These are phyloP conservation scores for Phaeolepiota aurea DNA, from an alignment of 768 basidiomycete genomes.

Conservation along the genomic window DNA sequence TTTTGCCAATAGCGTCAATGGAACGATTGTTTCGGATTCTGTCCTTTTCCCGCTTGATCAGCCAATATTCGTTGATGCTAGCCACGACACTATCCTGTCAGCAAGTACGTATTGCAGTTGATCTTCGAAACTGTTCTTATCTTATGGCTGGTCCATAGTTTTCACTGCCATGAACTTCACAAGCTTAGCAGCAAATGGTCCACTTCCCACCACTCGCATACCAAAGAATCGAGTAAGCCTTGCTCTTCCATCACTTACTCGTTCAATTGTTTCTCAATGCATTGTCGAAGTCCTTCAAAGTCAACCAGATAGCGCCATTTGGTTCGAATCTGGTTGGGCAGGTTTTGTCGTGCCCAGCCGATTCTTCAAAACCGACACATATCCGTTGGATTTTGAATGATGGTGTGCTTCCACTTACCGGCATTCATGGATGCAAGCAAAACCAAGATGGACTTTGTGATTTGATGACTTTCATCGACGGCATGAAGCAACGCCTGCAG, in stretches of 20 bases:
- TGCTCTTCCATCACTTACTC: conserved; percentile 45
- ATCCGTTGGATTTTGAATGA: conserved; percentile 73
- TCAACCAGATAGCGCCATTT: conserved; percentile 25
- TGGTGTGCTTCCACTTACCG: conserved; percentile 59
- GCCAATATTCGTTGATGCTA: conserved; percentile 62
- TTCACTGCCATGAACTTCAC: conserved; percentile 70
- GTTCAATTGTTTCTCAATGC: conserved; percentile 18
- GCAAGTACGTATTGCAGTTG: conserved; percentile 38
- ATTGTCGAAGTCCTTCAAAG: conserved; percentile 29
- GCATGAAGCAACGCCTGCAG: conserved; percentile 44
- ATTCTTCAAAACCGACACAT: conserved; percentile 20
- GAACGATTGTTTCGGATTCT: conserved; percentile 47
- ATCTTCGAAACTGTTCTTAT: conserved; percentile 1
- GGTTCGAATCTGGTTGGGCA: conserved; percentile 32
- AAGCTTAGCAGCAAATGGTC: conserved; percentile 49
- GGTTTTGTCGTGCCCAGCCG: conserved; percentile 31
- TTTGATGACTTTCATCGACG: conserved; percentile 47
- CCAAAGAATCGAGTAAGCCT: conserved; percentile 41
- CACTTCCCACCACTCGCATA: conserved; percentile 54
- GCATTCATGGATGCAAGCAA: conserved; percentile 49
- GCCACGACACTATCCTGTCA: conserved; percentile 65
- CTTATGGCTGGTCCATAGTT: conserved; percentile 23
- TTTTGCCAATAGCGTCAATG: conserved; percentile 57
- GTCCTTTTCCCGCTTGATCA: conserved; percentile 50
- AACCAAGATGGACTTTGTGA: conserved; percentile 57